Evolutionary conservation across 1,139 yeast species (phyloP).

Genomic region (Candida sojae): DNA sequence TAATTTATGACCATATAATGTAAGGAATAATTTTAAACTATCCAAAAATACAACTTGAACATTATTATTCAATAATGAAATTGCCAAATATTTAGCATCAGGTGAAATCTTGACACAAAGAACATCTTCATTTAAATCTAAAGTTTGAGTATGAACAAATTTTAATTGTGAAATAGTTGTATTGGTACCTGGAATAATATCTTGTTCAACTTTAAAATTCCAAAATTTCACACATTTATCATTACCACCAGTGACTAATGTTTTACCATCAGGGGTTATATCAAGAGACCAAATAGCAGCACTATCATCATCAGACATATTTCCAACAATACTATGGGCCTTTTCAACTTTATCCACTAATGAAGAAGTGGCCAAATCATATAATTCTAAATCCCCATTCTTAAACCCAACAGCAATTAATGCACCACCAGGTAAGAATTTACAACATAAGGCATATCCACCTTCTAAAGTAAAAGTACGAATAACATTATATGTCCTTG

Average conservation of each 20-base stretch:
- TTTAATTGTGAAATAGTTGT: constrained; percentile 55
- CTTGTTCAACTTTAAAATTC: constrained; percentile 73
- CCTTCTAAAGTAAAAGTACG: constrained; percentile 74
- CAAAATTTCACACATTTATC: constrained; percentile 90
- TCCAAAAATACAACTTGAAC: constrained; percentile 91
- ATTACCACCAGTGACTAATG: constrained; percentile 89
- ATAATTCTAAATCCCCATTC: constrained; percentile 79
- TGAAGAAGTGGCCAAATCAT: constrained; percentile 84
- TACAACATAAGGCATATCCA: constrained; percentile 82
- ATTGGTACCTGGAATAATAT: constrained; percentile 68
- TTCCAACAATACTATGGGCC: constrained; percentile 56
- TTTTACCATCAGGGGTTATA: constrained; percentile 80
- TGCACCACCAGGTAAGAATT: constrained; percentile 90
- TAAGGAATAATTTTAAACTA: constrained; percentile 80
- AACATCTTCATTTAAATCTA: constrained; percentile 86
- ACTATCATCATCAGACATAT: constrained; percentile 30
- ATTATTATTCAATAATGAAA: constrained; percentile 85
- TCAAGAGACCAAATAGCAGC: constrained; percentile 94
- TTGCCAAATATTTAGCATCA: constrained; percentile 74
- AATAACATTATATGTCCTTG: constrained; percentile 69
- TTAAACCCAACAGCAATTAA: constrained; percentile 89
- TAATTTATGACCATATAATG: constrained; percentile 92
- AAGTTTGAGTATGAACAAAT: constrained; percentile 72
- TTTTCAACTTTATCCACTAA: constrained; percentile 67
- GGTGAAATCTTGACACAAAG: constrained; percentile 82